Base-by-base conservation (phyloP, 148 eudicot species). In the Silene latifolia region DNA sequence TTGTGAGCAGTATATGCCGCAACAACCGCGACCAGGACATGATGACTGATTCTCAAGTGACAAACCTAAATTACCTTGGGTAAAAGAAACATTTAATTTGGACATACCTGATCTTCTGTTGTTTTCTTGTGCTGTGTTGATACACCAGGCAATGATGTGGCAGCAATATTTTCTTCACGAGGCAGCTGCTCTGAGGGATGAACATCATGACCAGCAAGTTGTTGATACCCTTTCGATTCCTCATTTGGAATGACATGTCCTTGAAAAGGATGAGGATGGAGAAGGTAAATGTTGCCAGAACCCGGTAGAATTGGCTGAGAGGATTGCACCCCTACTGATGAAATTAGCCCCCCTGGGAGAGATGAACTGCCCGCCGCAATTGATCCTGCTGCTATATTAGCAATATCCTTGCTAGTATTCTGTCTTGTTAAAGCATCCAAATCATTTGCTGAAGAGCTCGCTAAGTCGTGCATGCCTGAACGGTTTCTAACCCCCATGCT, bases 361-460 rank as follows among this genome's bases (percentile, higher is more conserved):
- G 84, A 83, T 63, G 89, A 79, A 72, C 44, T 72, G 66, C 70
- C 78, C 70, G 66, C 83, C 86, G 4, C 56, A 73, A 60, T 71
- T 79, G 74, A 60, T 25, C 76, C 85, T 25, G 78, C 59, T 51
- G 78, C 35, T 32, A 32, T 32, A 32, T 32, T 32, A 32, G 35
- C 69, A 19, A 83, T 32, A 63, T 82, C 87, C 76, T 82, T 84
- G 76, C 79, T 86, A 76, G 74, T 80, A 83, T 86, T 85, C 76
- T 71, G 83, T 58, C 77, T 72, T 76, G 84, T 83, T 42, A 88
- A 80, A 78, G 85, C 87, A 84, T 87, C 88, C 66, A 90, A 75
- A 78, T 88, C 90, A 83, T 86, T 89, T 4, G 89, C 87, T 23
- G 92, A 95, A 79, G 88, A 84, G 78, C 83, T 80, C 20, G 84